These are phyloP conservation scores for Naganishia vaughanmartiniae DNA, from an alignment of 768 basidiomycete species.

Conservation along the genomic window DNA sequence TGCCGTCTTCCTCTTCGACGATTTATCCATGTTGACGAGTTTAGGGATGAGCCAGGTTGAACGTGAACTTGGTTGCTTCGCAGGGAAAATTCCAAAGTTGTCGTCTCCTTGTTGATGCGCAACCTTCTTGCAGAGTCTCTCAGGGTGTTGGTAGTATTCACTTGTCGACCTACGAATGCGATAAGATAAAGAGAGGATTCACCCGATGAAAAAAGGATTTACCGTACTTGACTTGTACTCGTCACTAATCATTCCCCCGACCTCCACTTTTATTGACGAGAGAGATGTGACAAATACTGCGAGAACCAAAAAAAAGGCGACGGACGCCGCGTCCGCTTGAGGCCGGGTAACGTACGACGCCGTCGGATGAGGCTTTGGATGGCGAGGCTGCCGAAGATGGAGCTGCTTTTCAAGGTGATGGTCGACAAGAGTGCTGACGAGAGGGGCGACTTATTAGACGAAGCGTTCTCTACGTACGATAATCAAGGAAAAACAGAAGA, in stretches of 20 bases:
- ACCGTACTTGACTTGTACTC: conserved; percentile 1
- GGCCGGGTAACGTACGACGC: not conserved
- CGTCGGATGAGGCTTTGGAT: not conserved
- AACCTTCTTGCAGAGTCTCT: too few species aligned
- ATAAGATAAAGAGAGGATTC: not conserved
- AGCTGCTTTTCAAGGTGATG: too few species aligned
- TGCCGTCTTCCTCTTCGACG: conserved; percentile 8
- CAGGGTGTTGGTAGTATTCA: not conserved
- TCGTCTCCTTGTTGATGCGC: not conserved
- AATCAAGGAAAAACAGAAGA: too few species aligned
- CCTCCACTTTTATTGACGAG: not conserved
- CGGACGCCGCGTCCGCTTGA: not conserved
- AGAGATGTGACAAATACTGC: not conserved
- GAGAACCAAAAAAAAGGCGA: not conserved
- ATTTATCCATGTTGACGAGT: conserved; percentile 7
- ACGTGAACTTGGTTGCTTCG: not conserved
- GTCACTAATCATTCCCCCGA: not conserved
- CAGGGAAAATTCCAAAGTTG: not conserved
- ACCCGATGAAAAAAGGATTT: not conserved
- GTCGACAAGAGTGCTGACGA: too few species aligned
- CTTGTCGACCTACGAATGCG: not conserved
- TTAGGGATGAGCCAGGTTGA: not conserved
- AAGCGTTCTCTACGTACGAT: not conserved
- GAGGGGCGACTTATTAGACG: too few species aligned
- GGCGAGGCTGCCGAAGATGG: too few species aligned